phyloP scores from a whole-genome alignment of 495 filamentous ascomycete genomes.

The Aspergillus baeticus region DNA sequence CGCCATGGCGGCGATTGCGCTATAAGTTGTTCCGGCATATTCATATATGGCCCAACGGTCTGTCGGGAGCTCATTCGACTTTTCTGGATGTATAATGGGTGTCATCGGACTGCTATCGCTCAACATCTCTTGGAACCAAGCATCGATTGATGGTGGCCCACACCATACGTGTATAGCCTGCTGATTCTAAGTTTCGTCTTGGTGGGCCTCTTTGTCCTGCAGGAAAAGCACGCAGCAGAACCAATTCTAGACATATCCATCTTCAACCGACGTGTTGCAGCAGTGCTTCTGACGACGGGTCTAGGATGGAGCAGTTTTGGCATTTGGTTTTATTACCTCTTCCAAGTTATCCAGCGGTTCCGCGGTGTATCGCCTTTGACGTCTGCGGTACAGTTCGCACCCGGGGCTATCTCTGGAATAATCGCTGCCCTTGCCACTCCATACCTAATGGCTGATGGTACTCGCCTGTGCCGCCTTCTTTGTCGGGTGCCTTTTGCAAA shows the following conservation, averaged over 20 bases:
- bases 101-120: constrained; percentile 56
- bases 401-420: background rate
- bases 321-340: background rate
- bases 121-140: constrained; percentile 64
- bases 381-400: background rate
- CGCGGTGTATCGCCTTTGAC: background rate
- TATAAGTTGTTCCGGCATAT: background rate
- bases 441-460: background rate
- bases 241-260: constrained; percentile 50
- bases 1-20: constrained; percentile 20
- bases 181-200: constrained; percentile 55
- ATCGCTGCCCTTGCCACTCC: background rate
- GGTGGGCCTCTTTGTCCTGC: constrained; percentile 48
- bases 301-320: constrained; percentile 54
- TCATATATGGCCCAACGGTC: constrained; percentile 2
- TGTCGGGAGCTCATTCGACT: constrained; percentile 39
- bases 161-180: constrained; percentile 50
- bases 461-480: background rate
- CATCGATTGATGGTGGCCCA: constrained; percentile 56
- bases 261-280: constrained; percentile 47
- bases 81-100: constrained; percentile 45
- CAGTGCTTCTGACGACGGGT: constrained; percentile 55
- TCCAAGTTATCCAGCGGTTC: background rate
- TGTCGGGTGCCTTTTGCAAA: background rate
- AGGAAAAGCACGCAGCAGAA: constrained; percentile 45